Conservation (phyloP, 2,329 filamentous ascomycete species). For the Colletotrichum shisoi region DNA sequence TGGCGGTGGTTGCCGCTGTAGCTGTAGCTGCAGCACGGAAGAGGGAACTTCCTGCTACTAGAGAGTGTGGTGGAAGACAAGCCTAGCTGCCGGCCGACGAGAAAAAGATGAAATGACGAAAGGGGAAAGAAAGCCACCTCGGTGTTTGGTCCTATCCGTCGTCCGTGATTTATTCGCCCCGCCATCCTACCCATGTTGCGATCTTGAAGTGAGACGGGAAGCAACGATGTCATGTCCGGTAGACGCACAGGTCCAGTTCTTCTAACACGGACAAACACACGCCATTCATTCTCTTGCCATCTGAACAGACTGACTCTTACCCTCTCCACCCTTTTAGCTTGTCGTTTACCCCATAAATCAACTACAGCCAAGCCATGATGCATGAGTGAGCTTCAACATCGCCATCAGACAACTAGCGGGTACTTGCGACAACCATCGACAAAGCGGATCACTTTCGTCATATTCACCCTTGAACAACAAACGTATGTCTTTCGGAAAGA, state of each 20-base stretch:
- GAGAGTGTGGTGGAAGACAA: constrained; percentile 2
- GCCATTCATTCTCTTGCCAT: no score
- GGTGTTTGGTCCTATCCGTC: neutral
- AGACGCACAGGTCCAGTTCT: no score
- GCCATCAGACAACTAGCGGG: neutral
- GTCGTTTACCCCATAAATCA: neutral
- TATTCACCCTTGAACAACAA: neutral
- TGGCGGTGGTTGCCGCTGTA: neutral
- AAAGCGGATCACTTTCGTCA: neutral
- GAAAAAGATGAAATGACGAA: constrained; percentile 35
- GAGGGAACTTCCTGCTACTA: neutral
- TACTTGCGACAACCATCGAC: no score
- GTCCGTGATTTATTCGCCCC: neutral
- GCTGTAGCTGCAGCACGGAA: neutral
- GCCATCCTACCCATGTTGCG: no score
- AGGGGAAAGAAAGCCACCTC: constrained; percentile 8
- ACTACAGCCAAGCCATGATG: neutral
- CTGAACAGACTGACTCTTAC: no score
- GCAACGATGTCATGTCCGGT: no score
- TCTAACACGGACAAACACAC: no score
- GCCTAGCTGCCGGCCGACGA: constrained; percentile 18
- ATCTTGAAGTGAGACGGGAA: neutral
- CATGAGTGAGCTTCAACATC: no score
- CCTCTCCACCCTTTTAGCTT: no score
- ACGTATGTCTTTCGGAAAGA: constrained; percentile 1